Base-by-base conservation (phyloP, 305 asterid genomes). In the Solanum hybrid region DNA sequence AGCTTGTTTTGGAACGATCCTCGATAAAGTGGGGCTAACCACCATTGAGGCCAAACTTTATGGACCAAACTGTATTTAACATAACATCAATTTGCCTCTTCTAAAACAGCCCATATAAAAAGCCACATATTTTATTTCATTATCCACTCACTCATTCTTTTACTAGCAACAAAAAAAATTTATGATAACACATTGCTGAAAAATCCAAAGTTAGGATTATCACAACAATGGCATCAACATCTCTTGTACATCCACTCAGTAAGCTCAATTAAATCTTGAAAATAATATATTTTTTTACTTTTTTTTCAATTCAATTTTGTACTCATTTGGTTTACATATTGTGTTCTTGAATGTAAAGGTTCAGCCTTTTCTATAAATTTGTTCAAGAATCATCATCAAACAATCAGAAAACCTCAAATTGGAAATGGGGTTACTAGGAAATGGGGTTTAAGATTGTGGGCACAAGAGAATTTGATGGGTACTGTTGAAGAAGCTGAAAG, bases 201-300 rank as follows among this genome's bases (percentile, higher is more conserved):
- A 82, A 34, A 77, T 34, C 42, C 42, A 77, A 77, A 5, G n/a
- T 75, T 37, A 78, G 34, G 35, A 80, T 81, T 45, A 82, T 82
- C 73, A 7, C 29, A 32, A 85, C 89, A 64, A 93, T 92, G 94
- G 95, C 95, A 13, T 90, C 95, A 77, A 80, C 93, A 13, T 88
- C 92, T 66, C 89, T 91, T 89, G 88, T 93, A 26, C 93, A 89
- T 89, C 93, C 95, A 89, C 90, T 91, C 84, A 91, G 95, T 92
- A 89, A 85, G 91, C 77, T 72, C 66, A 17, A 45, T 15, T 42
- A 17, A 40, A 82, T 4, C 27, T 45, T 45, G 37, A 42, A 9
- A 81, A 13, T 0, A 26, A 7, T n/a, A 38, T 1, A 7, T 76
- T 7, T 7, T 14, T 0, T 2, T 29, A 12, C 5, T 5, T 10